Conservation (phyloP, 257 asterid genomes). For the Knoxia roxburghii region DNA sequence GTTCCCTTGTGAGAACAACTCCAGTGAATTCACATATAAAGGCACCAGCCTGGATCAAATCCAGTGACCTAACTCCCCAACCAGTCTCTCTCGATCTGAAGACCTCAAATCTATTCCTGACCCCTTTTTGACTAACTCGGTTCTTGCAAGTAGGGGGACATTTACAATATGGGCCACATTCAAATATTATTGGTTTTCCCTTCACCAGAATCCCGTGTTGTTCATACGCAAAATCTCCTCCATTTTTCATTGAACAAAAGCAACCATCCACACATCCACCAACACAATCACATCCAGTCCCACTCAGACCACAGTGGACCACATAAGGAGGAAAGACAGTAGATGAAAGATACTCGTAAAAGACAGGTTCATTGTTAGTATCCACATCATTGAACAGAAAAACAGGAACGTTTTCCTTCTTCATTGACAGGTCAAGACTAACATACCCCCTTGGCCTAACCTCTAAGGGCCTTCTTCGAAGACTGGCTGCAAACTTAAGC, state of each 20-base stretch:
- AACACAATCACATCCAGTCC: conserved; percentile 54
- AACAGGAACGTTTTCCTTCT: conserved; percentile 64
- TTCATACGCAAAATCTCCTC: conserved; percentile 69
- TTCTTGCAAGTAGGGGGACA: conserved; percentile 71
- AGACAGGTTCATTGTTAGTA: conserved; percentile 48
- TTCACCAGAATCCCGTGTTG: conserved; percentile 53
- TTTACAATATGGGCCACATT: conserved; percentile 75
- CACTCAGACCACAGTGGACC: conserved; percentile 23
- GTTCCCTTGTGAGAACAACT: conserved; percentile 75
- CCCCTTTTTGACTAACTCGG: conserved; percentile 78
- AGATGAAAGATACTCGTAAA: conserved; percentile 44
- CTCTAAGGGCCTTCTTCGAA: conserved; percentile 44
- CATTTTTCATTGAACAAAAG: conserved; percentile 65
- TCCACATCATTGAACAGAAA: conserved; percentile 64
- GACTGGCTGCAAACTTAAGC: conserved; percentile 50
- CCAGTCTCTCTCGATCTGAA: conserved; percentile 85
- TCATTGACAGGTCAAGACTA: conserved; percentile 56
- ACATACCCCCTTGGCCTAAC: conserved; percentile 64
- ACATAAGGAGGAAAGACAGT: conserved; percentile 52
- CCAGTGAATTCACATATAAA: conserved; percentile 90
- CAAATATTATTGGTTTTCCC: conserved; percentile 79
- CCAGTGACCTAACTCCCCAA: conserved; percentile 92
- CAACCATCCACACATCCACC: conserved; percentile 57
- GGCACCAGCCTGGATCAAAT: conserved; percentile 82
- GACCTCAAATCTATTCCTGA: conserved; percentile 65